Base-by-base conservation (phyloP, 208 protist species). In the Strigomonas oncopelti region DNA sequence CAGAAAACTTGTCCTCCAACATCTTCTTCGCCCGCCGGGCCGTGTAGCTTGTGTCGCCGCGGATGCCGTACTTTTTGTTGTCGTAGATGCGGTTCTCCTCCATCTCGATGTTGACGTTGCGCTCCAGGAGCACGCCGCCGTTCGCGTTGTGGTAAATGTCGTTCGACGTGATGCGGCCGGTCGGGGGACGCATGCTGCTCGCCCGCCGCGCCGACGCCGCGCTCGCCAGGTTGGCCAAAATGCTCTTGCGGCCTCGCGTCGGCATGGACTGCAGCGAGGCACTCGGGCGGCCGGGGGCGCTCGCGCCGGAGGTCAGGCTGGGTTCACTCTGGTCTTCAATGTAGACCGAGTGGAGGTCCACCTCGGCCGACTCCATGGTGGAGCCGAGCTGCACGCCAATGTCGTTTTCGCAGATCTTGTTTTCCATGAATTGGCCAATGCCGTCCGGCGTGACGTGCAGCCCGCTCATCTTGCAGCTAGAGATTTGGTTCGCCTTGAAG, bases 381-480 rank as follows among this genome's bases (percentile, higher is more conserved):
- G 85, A 87, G 29, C 90, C 90, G 18, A 89, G 65, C 32, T 95
- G 90, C 5, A 95, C 72, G 29, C 87, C 90, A 24, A 93, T 80
- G 65, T 88, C 86, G 68, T 92, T 93, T 34, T 82, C 70, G 52
- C 52, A 78, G 45, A 95, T 61, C 1, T 81, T 65, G 64, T 95
- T 95, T 7, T 69, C 65, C 28, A 53, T 61, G 65, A 91, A 82
- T 4, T 56, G 67, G 24, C 90, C 87, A 22, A 64, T 14, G 11
- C 84, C 83, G 32, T 90, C 85, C 2, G 74, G 61, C 11, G 82
- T 72, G 5, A 93, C 56, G 9, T 85, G 65, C 16, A 95, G 18
- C 13, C 87, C 90, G 61, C 78, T 87, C 60, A 87, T 67, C 24
- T 71, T 55, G 61, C 74, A 88, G 24, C 69, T 45, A 22, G 42